phyloP scores from a whole-genome alignment of 2,329 filamentous ascomycete species.

The Xylaria multiplex region DNA sequence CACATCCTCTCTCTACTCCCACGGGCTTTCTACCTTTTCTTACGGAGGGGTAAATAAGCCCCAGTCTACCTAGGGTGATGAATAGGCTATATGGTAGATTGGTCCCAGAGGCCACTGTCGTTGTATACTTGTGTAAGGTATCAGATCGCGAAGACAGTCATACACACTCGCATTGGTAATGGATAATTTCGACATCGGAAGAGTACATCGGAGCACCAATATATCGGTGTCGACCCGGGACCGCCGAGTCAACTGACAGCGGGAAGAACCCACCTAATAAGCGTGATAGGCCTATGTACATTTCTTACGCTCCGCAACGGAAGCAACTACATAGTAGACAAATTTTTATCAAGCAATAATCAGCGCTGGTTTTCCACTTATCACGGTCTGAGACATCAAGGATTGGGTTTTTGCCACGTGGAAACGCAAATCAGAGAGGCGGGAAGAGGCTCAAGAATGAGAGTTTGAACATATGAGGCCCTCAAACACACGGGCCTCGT shows the following conservation, averaged over 20 bases:
- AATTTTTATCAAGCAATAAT: conserved; percentile 10
- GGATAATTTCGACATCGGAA: no score
- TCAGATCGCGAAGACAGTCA: not conserved
- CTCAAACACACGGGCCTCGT: conserved; percentile 15
- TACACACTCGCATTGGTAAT: not conserved
- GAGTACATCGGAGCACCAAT: no score
- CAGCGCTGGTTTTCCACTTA: conserved; percentile 18
- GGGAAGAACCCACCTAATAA: conserved; percentile 31
- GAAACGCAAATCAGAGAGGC: conserved; percentile 13
- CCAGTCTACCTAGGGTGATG: no score
- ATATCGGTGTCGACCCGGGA: not conserved
- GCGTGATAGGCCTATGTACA: conserved; percentile 20
- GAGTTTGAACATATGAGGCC: conserved; percentile 10
- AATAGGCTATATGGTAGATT: no score
- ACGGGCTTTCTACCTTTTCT: not conserved
- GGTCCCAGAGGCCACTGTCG: no score
- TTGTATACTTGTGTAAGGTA: no score
- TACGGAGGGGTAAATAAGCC: no score
- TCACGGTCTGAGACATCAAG: conserved; percentile 17
- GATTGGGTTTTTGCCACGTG: conserved; percentile 31
- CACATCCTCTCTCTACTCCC: not conserved
- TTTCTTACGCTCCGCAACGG: conserved; percentile 17
- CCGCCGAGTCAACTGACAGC: conserved; percentile 5
- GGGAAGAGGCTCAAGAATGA: conserved; percentile 21
- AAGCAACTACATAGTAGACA: not conserved